Evolutionary conservation across 1,139 yeast genomes (phyloP).

Genomic region (Yamadazyma sp.): DNA sequence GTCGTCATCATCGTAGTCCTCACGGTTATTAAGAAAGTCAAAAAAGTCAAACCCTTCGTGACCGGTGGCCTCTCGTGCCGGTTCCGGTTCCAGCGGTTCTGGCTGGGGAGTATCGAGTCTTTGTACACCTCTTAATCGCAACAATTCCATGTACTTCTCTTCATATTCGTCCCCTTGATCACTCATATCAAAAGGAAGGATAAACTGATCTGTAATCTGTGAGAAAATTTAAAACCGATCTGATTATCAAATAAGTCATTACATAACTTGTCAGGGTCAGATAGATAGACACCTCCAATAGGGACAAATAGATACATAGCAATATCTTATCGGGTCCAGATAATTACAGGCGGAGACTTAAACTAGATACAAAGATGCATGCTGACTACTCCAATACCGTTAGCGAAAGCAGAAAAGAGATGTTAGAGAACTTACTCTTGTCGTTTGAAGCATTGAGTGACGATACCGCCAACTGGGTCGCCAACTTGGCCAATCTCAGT

Average conservation of each 20-base stretch:
- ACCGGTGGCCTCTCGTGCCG: neutral
- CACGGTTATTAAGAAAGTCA: constrained; percentile 13
- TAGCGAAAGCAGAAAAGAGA: constrained; percentile 48
- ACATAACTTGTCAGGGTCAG: too few relatives aligned
- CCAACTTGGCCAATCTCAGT: constrained; percentile 82
- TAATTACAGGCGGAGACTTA: too few relatives aligned
- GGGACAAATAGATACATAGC: too few relatives aligned
- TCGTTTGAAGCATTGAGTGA: constrained; percentile 64
- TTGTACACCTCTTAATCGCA: constrained; percentile 6
- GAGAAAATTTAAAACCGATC: too few relatives aligned
- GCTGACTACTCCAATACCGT: constrained; percentile 59
- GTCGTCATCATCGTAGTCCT: constrained; percentile 24
- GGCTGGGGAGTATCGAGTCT: constrained; percentile 3
- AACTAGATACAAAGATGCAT: too few relatives aligned
- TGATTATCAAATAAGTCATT: neutral
- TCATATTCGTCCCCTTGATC: neutral
- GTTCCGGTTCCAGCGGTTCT: constrained; percentile 4
- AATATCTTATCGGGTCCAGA: too few relatives aligned
- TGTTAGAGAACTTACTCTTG: constrained; percentile 56
- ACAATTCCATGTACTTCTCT: constrained; percentile 5
- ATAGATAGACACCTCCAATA: too few relatives aligned
- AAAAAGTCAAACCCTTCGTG: constrained; percentile 7
- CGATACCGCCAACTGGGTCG: constrained; percentile 79
- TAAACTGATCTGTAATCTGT: too few relatives aligned
- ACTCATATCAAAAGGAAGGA: too few relatives aligned